Base-by-base conservation (phyloP, 306 rosid species). In the Fragaria vesca region DNA sequence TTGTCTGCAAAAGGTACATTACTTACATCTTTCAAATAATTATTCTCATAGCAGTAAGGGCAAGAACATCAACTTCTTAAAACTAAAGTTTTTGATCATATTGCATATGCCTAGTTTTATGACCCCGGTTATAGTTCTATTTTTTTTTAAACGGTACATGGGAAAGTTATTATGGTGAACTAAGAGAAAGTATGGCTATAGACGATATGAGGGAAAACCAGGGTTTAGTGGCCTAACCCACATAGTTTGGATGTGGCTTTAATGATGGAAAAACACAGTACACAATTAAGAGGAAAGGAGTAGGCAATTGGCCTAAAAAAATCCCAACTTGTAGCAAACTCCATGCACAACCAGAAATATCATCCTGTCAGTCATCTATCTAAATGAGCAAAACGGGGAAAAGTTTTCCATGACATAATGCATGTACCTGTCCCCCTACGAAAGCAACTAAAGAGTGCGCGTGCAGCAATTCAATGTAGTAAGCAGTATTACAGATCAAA, bases 1-100 rank as follows among this genome's bases (percentile, higher is more conserved):
- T 77, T 88, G 82, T 75, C 98, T 94, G 86, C 85, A 91, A 52
- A 83, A 84, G 74, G 72, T 15, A 72, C 54, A 71, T 26, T 20
- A 34, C 20, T 5, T 30, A 9, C 26, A 21, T 57, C 50, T 40
- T 40, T 15, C 26, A 38, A 57, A 36, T 57, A 20, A 73, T 52
- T 30, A 13, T 36, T 38, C 21, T 38, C 15, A 4, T 12, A 57
- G 52, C 66, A 66, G 17, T 46, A 36, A 5, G 43, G 0, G 13
- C 8, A 77, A 69, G 60, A 68, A 55, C 24, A 57, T 57, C 67
- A 72, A 72, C 24, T 2, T 50, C n/a, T 50, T 48, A 30, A 62
- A 30, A 18, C 16, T 47, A 71, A 71, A 71, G 26, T 16, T 13
- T 5, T 10, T 17, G 2, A 47, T 28, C 34, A 28, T 10, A 28